Base-by-base conservation (phyloP, 257 asterid genomes). In the Nicotiana obtusifolia region DNA sequence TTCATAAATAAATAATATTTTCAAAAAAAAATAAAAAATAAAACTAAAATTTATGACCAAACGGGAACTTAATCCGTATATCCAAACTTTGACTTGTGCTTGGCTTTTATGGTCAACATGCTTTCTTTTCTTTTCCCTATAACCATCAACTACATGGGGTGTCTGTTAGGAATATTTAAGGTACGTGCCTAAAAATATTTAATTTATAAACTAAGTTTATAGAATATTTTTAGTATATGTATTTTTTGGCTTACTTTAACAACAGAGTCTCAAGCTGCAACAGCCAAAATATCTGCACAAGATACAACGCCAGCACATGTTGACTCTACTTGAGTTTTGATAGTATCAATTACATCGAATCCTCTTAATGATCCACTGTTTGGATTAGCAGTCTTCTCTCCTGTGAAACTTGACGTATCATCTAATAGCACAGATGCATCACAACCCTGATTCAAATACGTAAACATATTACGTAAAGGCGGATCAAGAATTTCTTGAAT, bases 401-500 rank as follows among this genome's bases (percentile, higher is more conserved):
- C 78, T 0, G 60, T 71, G 14, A 71, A 71, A 22, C 37, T 71
- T 44, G 78, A 71, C 1, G 78, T 71, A 22, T 71, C 78, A 71
- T 71, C 78, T 7, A 71, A 14, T 71, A 71, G 2, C 35, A 71
- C 60, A 20, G 60, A 71, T 71, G 78, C 78, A 71, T 71, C 78
- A 0, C 78, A 71, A 13, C 78, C 78, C 78, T 71, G n/a, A 3
- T 20, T 69, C n/a, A 37, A 33, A 41, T 37, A 35, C 0, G 3
- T 37, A 68, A 24, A 13, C n/a, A 62, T 24, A 31, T 60, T 16
- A 61, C 8, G 11, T 0, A 41, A 41, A 41, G 49, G 13, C 13
- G 3, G 4, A 41, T 41, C 49, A 41, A 41, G 13, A 41, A 41
- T 41, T 41, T 41, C 11, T 41, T 2, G 49, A 8, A 41, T 37